Base-by-base conservation (phyloP, 768 basidiomycete species). In the Austroboletus festivus region DNA sequence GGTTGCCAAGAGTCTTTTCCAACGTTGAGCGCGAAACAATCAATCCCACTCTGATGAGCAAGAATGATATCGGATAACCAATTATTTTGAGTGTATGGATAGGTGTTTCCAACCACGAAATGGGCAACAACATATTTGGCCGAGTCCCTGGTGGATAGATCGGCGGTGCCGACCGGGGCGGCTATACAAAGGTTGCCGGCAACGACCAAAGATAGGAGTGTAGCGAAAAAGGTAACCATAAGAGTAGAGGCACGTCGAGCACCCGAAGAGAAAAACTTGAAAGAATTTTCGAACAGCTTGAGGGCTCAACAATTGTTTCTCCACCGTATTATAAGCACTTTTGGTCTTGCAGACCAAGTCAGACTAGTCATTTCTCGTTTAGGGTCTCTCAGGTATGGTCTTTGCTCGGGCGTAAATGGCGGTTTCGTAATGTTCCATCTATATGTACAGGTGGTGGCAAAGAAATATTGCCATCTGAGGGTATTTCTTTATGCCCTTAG, bases 1-100 rank as follows among this genome's bases (percentile, higher is more conserved):
- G 75, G 70, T 56, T 88, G 78, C 84, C 85, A 89, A 34, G 63
- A 52, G 56, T 87, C 84, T 0, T 54, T 58, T 20, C 88, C 88
- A 38, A 84, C 73, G 59, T 89, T 89, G 47, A 91, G 72, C 1
- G 84, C 83, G 63, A 86, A 86, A 1, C 73, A 84, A 51, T 86
- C 85, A 53, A 87, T 77, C 15, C 82, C 82, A 47, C 72, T 76
- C 4, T 72, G 62, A 47, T 77, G 68, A 0, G 86, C 86, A 15
- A 81, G 73, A 3, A 53, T 23, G 20, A 86, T 78, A 56, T 87
- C 75, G 50, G 68, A 77, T 42, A 76, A 63, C 63, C 78, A 77
- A 44, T 57, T 55, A 35, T 62, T 47, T 26, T 53, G 23, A 3
- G 64, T 78, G 63, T 85, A 87, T 2, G 82, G 78, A 64, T 80